These are phyloP conservation scores for Russula sp. DNA, from an alignment of 768 basidiomycete genomes.

Conservation along the genomic window DNA sequence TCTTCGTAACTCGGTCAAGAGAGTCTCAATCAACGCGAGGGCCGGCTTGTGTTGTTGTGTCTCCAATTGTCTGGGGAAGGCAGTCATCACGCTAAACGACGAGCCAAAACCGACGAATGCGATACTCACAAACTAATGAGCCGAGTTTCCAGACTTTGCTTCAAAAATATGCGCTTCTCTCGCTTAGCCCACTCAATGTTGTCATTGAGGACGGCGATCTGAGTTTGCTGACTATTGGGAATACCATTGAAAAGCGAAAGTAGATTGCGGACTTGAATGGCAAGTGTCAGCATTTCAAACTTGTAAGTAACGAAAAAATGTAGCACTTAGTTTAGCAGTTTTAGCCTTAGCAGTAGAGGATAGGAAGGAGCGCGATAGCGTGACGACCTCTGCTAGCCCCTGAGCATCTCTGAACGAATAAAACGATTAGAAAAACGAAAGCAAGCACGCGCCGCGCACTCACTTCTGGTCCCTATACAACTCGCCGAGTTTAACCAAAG, in stretches of 20 bases:
- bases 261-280: conserved; percentile 71
- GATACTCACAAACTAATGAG: conserved; percentile 61
- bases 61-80: conserved; percentile 55
- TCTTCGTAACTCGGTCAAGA: conserved; percentile 87
- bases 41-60: conserved; percentile 70
- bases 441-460: conserved; percentile 24
- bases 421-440: neutral
- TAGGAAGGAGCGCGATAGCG: conserved; percentile 74
- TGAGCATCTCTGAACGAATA: conserved; percentile 57
- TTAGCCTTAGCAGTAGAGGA: conserved; percentile 95
- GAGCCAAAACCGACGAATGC: neutral
- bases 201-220: conserved; percentile 81
- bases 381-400: conserved; percentile 81
- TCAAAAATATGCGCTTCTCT: conserved; percentile 93
- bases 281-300: conserved; percentile 3
- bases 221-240: conserved; percentile 63
- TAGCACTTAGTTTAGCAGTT: conserved; percentile 88
- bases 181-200: conserved; percentile 88
- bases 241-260: conserved; percentile 84
- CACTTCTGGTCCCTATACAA: conserved; percentile 83
- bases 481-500: conserved; percentile 78
- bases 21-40: conserved; percentile 69
- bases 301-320: neutral
- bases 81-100: neutral
- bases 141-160: conserved; percentile 88